Conservation (phyloP, 805 yeast species). For the Sporopachydermia quercuum region DNA sequence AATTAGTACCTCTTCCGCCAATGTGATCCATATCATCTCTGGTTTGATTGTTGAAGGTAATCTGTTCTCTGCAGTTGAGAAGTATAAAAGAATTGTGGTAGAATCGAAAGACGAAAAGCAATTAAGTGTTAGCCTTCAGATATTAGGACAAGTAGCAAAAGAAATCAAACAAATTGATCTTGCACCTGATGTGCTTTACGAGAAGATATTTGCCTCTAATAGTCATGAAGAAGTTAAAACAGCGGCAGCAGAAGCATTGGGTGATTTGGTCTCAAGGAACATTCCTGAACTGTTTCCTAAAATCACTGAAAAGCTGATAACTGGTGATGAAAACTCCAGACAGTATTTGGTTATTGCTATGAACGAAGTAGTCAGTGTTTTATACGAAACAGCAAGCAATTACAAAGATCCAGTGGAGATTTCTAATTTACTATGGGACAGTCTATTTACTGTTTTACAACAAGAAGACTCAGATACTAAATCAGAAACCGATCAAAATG, state of each 20-base stretch:
- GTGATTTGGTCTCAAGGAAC: constrained; percentile 30
- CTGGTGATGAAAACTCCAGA: constrained; percentile 12
- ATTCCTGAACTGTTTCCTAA: constrained; percentile 22
- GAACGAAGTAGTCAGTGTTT: constrained; percentile 15
- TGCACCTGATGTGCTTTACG: constrained; percentile 23
- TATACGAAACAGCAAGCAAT: constrained; percentile 16
- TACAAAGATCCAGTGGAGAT: constrained; percentile 5
- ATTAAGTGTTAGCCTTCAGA: constrained; percentile 17
- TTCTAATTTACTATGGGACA: constrained; percentile 12
- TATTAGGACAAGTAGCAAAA: constrained; percentile 36
- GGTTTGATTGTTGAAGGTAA: constrained; percentile 13
- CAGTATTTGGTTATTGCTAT: constrained; percentile 18
- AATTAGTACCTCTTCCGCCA: constrained; percentile 2
- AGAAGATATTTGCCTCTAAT: constrained; percentile 20
- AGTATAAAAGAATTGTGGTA: constrained; percentile 10
- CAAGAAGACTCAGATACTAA: not conserved
- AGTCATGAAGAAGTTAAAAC: constrained; percentile 19
- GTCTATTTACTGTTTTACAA: constrained; percentile 8
- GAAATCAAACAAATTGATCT: constrained; percentile 17
- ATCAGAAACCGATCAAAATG: constrained; percentile 2
- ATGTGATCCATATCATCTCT: constrained; percentile 14
- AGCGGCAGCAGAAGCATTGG: constrained; percentile 39
- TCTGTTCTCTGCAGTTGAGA: constrained; percentile 11
- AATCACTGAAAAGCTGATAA: constrained; percentile 19
- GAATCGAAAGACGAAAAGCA: not conserved